Base-by-base conservation (phyloP, 106 monocot genomes). In the Platanthera zijinensis region DNA sequence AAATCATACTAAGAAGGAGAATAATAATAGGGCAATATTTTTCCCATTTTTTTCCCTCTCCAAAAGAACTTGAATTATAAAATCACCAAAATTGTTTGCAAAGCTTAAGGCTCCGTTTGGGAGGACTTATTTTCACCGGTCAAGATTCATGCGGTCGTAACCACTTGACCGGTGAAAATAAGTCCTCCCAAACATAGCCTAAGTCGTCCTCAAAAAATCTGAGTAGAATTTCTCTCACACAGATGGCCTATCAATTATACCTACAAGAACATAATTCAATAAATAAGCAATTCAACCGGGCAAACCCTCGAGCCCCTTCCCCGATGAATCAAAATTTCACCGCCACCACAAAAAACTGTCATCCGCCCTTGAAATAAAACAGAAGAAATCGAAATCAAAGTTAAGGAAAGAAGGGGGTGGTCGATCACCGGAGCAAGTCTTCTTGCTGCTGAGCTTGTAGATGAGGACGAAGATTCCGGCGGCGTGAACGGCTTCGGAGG, bases 401-500 rank as follows among this genome's bases (percentile, higher is more conserved):
- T 25, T 25, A 25, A 39, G 51, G 51, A 14, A 32, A 39, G 56
- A 6, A 39, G 8, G 30, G 54, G 18, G 15, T 17, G 57, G 7
- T 51, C 32, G 57, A 6, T 51, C 32, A 80, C 80, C 80, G 0
- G 80, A 74, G 45, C 80, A 80, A 6, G 74, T 80, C 45, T 75
- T 80, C 18, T 19, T 50, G 5, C 52, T 18, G 66, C 67, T 52
- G 28, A 80, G 74, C 66, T 80, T 80, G 66, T 49, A 80, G 28
- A 75, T 52, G 51, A 80, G 80, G 39, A 80, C 80, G 10, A 80
- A 14, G 75, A 80, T 74, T 9, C 80, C 80, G n/a, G 68, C 66
- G 47, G 75, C 51, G 22, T 80, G 80, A 3, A 80, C 80, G 39
- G n/a, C 53, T 19, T 80, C 80, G 6, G 80, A 50, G 3, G 71